Evolutionary conservation across 2,329 filamentous ascomycete species (phyloP).

Genomic region (Penicillium paneum): DNA sequence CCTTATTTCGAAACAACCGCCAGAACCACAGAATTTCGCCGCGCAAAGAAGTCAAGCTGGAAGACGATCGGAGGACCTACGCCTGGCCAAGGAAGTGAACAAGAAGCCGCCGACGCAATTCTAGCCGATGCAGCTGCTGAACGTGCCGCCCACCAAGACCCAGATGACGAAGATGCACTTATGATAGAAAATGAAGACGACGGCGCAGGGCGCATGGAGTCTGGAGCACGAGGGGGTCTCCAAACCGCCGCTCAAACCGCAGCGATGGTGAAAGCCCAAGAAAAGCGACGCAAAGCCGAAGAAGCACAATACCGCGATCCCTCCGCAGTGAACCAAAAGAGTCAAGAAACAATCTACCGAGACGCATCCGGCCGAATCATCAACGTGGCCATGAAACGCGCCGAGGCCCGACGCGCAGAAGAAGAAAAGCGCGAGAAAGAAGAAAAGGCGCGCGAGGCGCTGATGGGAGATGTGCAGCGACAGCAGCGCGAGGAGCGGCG

Average conservation of each 20-base stretch:
- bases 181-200: constrained; percentile 42
- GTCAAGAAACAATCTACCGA: constrained; percentile 85
- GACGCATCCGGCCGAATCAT: constrained; percentile 94
- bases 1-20: constrained; percentile 29
- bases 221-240: constrained; percentile 80
- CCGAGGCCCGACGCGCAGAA: constrained; percentile 76
- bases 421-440: constrained; percentile 67
- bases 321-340: constrained; percentile 41
- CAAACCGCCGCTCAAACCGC: constrained; percentile 79
- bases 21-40: constrained; percentile 58
- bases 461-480: constrained; percentile 82
- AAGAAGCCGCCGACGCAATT: constrained; percentile 73
- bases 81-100: constrained; percentile 32
- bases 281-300: constrained; percentile 51
- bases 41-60: constrained; percentile 76
- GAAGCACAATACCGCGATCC: constrained; percentile 43
- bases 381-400: constrained; percentile 85
- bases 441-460: constrained; percentile 62
- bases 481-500: constrained; percentile 62
- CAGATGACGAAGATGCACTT: constrained; percentile 50
- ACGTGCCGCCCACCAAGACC: constrained; percentile 49
- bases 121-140: constrained; percentile 70
- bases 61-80: constrained; percentile 59
- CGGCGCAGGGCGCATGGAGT: constrained; percentile 67
- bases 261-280: constrained; percentile 64